Conservation (phyloP, 768 basidiomycete species). For the Pholiota microspora region DNA sequence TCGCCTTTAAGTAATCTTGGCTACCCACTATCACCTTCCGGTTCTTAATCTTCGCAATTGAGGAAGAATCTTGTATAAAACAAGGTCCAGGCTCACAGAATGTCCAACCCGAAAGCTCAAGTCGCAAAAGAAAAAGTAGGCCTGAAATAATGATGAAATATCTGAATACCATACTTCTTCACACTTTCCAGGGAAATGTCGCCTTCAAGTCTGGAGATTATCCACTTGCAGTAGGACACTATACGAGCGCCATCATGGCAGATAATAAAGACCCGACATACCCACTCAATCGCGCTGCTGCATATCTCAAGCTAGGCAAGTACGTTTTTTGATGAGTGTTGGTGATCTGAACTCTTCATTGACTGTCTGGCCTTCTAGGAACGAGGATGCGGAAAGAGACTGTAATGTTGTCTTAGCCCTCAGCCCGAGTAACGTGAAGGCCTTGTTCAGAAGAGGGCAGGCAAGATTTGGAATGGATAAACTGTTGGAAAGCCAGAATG, state of each 20-base stretch:
- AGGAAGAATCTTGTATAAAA: too few relatives aligned
- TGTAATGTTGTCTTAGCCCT: conserved; percentile 64
- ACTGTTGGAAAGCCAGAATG: conserved; percentile 57
- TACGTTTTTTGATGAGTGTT: conserved; percentile 43
- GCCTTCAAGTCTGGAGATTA: conserved; percentile 84
- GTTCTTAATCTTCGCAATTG: too few relatives aligned
- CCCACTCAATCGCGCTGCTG: conserved; percentile 85
- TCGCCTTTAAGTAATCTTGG: too few relatives aligned
- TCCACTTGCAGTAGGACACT: conserved; percentile 79
- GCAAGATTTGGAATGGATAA: conserved; percentile 59
- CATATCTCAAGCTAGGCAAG: conserved; percentile 95
- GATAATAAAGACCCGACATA: conserved; percentile 74
- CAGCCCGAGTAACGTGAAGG: conserved; percentile 68
- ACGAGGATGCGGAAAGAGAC: conserved; percentile 80
- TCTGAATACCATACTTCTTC: too few relatives aligned
- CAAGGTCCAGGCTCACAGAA: background rate
- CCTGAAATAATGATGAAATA: too few relatives aligned
- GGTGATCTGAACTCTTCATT: background rate
- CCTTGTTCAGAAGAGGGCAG: conserved; percentile 74
- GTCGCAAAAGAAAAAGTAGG: conserved; percentile 37
- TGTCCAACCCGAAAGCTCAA: conserved; percentile 24
- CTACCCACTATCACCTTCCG: too few relatives aligned
- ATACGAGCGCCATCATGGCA: conserved; percentile 75
- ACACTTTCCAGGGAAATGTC: conserved; percentile 59
- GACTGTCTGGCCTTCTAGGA: conserved; percentile 36